Evolutionary conservation across 2,329 filamentous ascomycete genomes (phyloP).

Genomic region (Ceratocystis cacaofunesta): DNA sequence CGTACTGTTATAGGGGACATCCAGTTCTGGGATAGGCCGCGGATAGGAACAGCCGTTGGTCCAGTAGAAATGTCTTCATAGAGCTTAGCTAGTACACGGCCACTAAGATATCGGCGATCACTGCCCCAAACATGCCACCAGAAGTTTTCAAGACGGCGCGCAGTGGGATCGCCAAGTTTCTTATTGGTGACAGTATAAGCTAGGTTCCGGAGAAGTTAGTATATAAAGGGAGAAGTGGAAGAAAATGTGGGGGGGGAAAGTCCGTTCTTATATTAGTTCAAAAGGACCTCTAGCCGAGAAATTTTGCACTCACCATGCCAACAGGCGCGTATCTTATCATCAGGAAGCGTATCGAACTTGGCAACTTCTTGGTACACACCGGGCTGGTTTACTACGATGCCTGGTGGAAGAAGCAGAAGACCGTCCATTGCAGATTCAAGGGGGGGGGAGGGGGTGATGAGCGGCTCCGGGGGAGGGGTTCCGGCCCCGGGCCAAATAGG

Average conservation of each 20-base stretch:
- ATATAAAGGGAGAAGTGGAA: slow-evolving; percentile 17
- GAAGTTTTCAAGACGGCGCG: slow-evolving; percentile 47
- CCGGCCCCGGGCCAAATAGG: slow-evolving; percentile 7
- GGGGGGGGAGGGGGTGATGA: background rate
- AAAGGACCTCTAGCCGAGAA: background rate
- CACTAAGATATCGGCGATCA: slow-evolving; percentile 37
- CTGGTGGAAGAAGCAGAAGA: slow-evolving; percentile 37
- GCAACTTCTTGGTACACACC: slow-evolving; percentile 41
- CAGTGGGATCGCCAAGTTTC: slow-evolving; percentile 45
- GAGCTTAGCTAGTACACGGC: slow-evolving; percentile 37
- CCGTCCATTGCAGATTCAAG: slow-evolving; percentile 4
- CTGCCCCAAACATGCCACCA: slow-evolving; percentile 55
- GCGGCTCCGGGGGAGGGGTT: slow-evolving; percentile 12
- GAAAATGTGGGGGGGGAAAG: background rate
- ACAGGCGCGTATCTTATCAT: slow-evolving; percentile 39
- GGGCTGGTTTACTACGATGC: slow-evolving; percentile 40
- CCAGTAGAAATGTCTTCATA: slow-evolving; percentile 45
- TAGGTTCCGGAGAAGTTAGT: slow-evolving; percentile 21
- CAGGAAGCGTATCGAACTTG: slow-evolving; percentile 34
- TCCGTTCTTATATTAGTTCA: background rate
- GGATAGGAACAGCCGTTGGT: slow-evolving; percentile 41
- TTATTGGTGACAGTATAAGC: slow-evolving; percentile 47
- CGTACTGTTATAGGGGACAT: slow-evolving; percentile 30
- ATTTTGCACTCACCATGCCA: slow-evolving; percentile 37
- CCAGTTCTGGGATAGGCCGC: slow-evolving; percentile 37